Conservation (phyloP, 495 filamentous ascomycete genomes). For the Aspergillus carlsbadensis region DNA sequence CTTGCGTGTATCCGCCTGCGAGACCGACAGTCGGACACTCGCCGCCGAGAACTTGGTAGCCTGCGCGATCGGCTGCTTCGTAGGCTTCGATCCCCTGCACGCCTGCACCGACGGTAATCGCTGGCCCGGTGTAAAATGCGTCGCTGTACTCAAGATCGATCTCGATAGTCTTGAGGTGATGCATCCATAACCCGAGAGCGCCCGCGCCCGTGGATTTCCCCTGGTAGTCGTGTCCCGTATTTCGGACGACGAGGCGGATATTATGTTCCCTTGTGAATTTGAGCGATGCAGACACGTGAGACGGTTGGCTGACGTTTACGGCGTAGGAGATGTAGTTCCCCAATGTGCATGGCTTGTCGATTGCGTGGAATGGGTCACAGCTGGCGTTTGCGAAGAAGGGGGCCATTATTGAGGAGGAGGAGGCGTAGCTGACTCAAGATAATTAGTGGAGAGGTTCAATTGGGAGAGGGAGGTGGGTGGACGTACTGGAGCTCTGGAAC, state of each 20-base stretch:
- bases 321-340: slow-evolving; percentile 58
- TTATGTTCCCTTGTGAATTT: slow-evolving; percentile 53
- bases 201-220: slow-evolving; percentile 55
- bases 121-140: slow-evolving; percentile 43
- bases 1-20: slow-evolving; percentile 58
- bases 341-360: slow-evolving; percentile 47
- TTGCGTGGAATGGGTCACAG: slow-evolving; percentile 55
- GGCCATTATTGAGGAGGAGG: slow-evolving; percentile 42
- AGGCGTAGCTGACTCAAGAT: slow-evolving; percentile 22
- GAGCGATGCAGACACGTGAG: slow-evolving; percentile 26
- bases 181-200: slow-evolving; percentile 52
- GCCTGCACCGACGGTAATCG: slow-evolving; percentile 55
- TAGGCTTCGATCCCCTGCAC: slow-evolving; percentile 51
- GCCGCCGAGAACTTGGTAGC: slow-evolving; percentile 32
- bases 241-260: slow-evolving; percentile 59
- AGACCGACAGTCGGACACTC: slow-evolving; percentile 36
- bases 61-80: slow-evolving; percentile 31
- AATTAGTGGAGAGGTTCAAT: background rate
- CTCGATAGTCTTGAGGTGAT: slow-evolving; percentile 28
- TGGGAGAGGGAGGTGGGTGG: background rate
- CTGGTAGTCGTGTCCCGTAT: slow-evolving; percentile 57
- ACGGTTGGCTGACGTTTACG: slow-evolving; percentile 32
- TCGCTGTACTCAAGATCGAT: slow-evolving; percentile 36
- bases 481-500: background rate
- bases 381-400: slow-evolving; percentile 41